Evolutionary conservation across 495 filamentous ascomycete genomes (phyloP), one percentile per base, ranked within the genome.

Genomic region (Daldinia caldariorum): DNA sequence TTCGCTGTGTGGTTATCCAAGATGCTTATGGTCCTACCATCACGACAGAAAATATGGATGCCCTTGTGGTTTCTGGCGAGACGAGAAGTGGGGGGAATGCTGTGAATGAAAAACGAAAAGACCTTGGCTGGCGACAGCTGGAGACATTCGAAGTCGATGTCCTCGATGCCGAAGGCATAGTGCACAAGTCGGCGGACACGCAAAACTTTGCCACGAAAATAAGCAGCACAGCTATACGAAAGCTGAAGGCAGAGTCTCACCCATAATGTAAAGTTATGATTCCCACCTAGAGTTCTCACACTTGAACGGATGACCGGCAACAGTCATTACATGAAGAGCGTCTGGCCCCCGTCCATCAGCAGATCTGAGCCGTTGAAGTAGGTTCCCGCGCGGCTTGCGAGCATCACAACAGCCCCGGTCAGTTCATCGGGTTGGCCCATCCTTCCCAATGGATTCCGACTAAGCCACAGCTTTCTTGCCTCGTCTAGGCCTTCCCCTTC

Each of bases 81-180:
- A 98, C 94, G 16, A 86, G 90, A 66, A 83, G 87, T 2, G 95
- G 95, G 18, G 96, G 95, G 2, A 82, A 87, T 51, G 90, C 91
- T 0, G 92, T 98, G 60, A 98, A 98, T 77, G 82, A 88, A 2
- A 91, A 90, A 74, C 86, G 95, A 56, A 80, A 74, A 41, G 91
- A 92, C 79, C 90, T 90, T 64, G 92, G 92, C 2, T 98, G 93
- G 93, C 74, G 82, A 37, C 74, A 78, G 38, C 81, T 98, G 57
- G 89, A 92, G 32, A 87, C 95, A 7, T 97, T 94, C 76, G 93
- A 95, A 77, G 91, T 98, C n/a, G 93, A 95, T 70, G 94, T 97
- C 37, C 85, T 97, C 18, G 89, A 94, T 77, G 84, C 89, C 9
- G 83, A 85, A 10, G 90, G 90, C 43, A 77, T 83, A 34, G 75